These are phyloP conservation scores for Boletellus sp. DNA, from an alignment of 1,284 basidiomycete genomes.

Conservation along the genomic window DNA sequence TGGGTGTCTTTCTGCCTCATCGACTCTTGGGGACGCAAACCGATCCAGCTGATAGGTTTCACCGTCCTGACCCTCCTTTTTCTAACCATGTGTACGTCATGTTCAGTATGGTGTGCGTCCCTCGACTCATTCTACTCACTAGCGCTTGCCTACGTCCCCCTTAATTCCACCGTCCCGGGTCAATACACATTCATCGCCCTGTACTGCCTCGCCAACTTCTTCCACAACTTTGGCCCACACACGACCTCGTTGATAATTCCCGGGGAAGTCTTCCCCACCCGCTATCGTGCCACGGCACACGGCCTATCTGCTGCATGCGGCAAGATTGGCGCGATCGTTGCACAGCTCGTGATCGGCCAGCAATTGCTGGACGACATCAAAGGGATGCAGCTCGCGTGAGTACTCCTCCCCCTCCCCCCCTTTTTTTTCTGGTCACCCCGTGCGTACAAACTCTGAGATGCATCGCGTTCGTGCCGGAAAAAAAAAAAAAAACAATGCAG, in stretches of 20 bases:
- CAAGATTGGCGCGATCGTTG: conserved; percentile 67
- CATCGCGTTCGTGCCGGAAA: too few relatives aligned
- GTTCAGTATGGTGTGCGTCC: conserved; percentile 5
- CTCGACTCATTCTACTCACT: conserved; percentile 5
- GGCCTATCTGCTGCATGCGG: conserved; percentile 69
- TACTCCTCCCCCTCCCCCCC: background rate
- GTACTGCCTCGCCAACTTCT: conserved; percentile 59
- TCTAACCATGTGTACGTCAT: conserved; percentile 41
- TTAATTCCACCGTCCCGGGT: conserved; percentile 41
- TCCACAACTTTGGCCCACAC: conserved; percentile 65
- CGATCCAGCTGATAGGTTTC: conserved; percentile 62
- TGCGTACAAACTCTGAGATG: conserved; percentile 3
- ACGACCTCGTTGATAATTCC: conserved; percentile 73
- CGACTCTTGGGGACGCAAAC: conserved; percentile 50
- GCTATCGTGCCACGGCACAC: conserved; percentile 69
- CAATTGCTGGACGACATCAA: conserved; percentile 38
- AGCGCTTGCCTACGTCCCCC: conserved; percentile 57
- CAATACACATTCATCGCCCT: conserved; percentile 56
- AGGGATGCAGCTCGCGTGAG: conserved; percentile 37
- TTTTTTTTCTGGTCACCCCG: too few relatives aligned
- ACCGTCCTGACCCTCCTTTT: conserved; percentile 50
- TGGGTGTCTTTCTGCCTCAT: conserved; percentile 47
- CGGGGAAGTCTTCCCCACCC: conserved; percentile 72
- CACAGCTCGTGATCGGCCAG: conserved; percentile 56
- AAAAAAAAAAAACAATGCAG: conserved; percentile 17